Percentiles rank a stretch among this genome's conserved stretches.
These are phyloP conservation scores for Boletus vermiculosoides DNA, from an alignment of 768 basidiomycete species.

Conservation along the genomic window DNA sequence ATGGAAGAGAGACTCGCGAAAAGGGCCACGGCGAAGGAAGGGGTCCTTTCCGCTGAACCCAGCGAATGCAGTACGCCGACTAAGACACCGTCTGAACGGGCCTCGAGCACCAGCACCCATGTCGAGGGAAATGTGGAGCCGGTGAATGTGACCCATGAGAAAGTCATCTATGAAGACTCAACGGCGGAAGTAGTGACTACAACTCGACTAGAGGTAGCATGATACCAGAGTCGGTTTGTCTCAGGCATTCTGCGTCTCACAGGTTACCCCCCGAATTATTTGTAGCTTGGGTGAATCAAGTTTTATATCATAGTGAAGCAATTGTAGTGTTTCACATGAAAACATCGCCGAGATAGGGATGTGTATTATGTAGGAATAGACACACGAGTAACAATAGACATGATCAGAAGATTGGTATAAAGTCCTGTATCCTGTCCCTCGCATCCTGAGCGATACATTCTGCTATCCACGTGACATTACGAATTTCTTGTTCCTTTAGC, in stretches of 20 bases:
- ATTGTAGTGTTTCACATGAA: background rate
- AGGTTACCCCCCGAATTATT: background rate
- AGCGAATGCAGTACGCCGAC: conserved; percentile 2
- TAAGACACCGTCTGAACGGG: background rate
- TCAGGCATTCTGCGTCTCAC: background rate
- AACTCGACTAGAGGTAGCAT: background rate
- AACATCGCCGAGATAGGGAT: background rate
- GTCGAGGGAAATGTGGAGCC: conserved; percentile 1
- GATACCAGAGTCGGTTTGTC: background rate
- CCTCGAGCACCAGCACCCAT: conserved; percentile 3
- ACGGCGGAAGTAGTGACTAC: background rate
- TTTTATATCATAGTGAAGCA: background rate
- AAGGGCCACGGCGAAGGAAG: conserved; percentile 11
- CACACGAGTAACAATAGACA: background rate
- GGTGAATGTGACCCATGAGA: conserved; percentile 7
- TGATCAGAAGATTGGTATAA: conserved; percentile 82
- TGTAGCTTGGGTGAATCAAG: background rate
- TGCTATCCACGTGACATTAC: conserved; percentile 90
- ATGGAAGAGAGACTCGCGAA: conserved; percentile 47
- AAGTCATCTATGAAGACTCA: background rate
- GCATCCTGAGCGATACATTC: conserved; percentile 99
- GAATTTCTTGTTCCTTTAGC: conserved; percentile 88
- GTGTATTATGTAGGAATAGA: conserved; percentile 10
- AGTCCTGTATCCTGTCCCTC: conserved; percentile 92
- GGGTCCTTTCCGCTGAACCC: background rate